Evolutionary conservation across 352 stramenopile genomes (phyloP).

Genomic region (Aphanomyces astaci): DNA sequence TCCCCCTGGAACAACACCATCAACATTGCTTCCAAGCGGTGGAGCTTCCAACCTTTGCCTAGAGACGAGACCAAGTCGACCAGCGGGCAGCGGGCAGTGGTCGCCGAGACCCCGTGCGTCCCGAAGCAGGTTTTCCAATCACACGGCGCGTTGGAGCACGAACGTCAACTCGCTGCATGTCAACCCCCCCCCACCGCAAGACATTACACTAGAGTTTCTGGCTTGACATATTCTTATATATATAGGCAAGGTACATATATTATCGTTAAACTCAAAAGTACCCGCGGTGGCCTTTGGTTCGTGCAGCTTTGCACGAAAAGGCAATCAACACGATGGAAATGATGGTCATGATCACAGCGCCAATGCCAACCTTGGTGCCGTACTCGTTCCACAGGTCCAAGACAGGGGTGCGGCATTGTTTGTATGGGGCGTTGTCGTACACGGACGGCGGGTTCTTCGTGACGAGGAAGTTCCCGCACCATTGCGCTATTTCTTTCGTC

Average conservation of each 20-base stretch:
- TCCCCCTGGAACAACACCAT: too few species aligned
- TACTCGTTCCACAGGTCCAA: constrained; percentile 62
- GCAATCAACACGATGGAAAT: constrained; percentile 41
- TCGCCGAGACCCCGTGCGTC: too few species aligned
- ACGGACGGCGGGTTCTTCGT: constrained; percentile 4
- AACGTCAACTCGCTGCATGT: too few species aligned
- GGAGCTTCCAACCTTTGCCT: too few species aligned
- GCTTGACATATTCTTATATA: too few species aligned
- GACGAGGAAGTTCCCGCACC: constrained; percentile 55
- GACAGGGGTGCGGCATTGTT: constrained; percentile 51
- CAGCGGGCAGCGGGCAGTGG: too few species aligned
- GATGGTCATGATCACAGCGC: constrained; percentile 44
- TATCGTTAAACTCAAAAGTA: neutral
- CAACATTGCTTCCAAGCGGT: too few species aligned
- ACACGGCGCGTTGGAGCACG: too few species aligned
- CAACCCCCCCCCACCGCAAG: too few species aligned
- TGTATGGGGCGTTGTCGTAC: constrained; percentile 40
- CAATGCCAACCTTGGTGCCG: constrained; percentile 50
- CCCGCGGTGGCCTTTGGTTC: constrained; percentile 35
- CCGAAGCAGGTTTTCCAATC: too few species aligned
- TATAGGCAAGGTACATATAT: neutral
- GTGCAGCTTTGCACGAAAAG: constrained; percentile 38
- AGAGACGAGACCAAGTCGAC: too few species aligned
- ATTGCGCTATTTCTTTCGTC: constrained; percentile 47
- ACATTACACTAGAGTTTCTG: too few species aligned